Percentiles rank a stretch among this genome's conserved stretches.
These are phyloP conservation scores for Bullera alba DNA, from an alignment of 768 basidiomycete genomes.

Conservation along the genomic window DNA sequence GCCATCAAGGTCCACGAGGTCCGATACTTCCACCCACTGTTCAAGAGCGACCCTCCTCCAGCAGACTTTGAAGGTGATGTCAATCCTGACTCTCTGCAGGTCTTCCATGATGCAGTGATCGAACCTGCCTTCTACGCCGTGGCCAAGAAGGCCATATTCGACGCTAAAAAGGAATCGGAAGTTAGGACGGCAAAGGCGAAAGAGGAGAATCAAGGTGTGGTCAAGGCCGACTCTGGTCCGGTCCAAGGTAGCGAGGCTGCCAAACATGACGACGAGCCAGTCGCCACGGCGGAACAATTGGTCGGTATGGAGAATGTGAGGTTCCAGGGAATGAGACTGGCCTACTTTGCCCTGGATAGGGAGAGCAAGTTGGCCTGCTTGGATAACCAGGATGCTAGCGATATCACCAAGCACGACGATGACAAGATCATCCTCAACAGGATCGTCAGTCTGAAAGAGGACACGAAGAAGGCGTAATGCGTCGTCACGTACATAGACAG, in stretches of 20 bases:
- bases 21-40: conserved; percentile 83
- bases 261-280: conserved; percentile 54
- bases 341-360: conserved; percentile 88
- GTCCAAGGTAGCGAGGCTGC: conserved; percentile 16
- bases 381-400: conserved; percentile 52
- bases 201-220: conserved; percentile 45
- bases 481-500: neutral
- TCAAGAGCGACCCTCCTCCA: conserved; percentile 85
- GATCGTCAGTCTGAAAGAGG: conserved; percentile 91
- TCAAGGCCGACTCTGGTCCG: conserved; percentile 2
- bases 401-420: conserved; percentile 54
- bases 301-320: conserved; percentile 86
- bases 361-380: conserved; percentile 66
- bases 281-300: conserved; percentile 68
- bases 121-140: conserved; percentile 85
- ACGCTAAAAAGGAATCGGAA: conserved; percentile 8
- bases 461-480: conserved; percentile 57
- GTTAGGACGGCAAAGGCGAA: conserved; percentile 54
- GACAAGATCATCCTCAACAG: conserved; percentile 82
- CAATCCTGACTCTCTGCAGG: conserved; percentile 70
- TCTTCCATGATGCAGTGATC: conserved; percentile 71
- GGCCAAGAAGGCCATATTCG: conserved; percentile 57
- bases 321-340: conserved; percentile 93
- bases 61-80: conserved; percentile 78
- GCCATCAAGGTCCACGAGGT: conserved; percentile 74